These are phyloP conservation scores for Nasturtium officinale DNA, from an alignment of 345 rosid species.

Conservation along the genomic window DNA sequence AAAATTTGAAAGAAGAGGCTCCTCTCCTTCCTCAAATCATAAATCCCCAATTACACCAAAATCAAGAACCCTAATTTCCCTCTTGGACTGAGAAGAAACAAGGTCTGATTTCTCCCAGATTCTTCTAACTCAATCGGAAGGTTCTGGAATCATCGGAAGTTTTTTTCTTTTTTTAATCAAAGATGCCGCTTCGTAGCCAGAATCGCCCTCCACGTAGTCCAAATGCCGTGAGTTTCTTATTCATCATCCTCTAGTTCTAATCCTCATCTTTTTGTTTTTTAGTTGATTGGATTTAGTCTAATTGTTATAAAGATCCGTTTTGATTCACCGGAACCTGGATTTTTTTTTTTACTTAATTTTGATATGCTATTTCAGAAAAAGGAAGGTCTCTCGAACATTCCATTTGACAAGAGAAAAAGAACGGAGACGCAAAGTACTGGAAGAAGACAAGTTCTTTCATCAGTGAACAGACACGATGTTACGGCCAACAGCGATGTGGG, in stretches of 20 bases:
- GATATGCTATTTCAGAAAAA: slow-evolving; percentile 50
- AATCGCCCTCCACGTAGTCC: slow-evolving; percentile 38
- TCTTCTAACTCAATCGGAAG: neutral
- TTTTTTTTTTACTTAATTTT: slow-evolving; percentile 6
- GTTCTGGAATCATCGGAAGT: slow-evolving; percentile 8
- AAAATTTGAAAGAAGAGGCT: slow-evolving; percentile 38
- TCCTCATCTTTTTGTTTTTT: neutral
- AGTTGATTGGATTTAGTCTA: neutral
- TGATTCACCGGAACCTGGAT: neutral
- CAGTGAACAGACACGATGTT: slow-evolving; percentile 58
- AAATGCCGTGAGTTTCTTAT: slow-evolving; percentile 19
- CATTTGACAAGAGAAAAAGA: slow-evolving; percentile 71
- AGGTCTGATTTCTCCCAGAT: neutral
- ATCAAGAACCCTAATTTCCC: slow-evolving; percentile 12
- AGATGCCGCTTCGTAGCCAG: slow-evolving; percentile 38
- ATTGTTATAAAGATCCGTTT: neutral
- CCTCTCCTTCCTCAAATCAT: slow-evolving; percentile 16
- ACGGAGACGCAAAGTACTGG: slow-evolving; percentile 46
- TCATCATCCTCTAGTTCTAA: neutral
- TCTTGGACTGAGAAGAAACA: neutral
- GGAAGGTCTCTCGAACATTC: slow-evolving; percentile 51
- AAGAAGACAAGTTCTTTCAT: slow-evolving; percentile 60
- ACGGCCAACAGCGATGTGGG: slow-evolving; percentile 47
- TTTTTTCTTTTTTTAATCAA: neutral
- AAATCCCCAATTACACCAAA: slow-evolving; percentile 14